phyloP scores from a whole-genome alignment of 139 green algal species.

The Micractinium conductrix region DNA sequence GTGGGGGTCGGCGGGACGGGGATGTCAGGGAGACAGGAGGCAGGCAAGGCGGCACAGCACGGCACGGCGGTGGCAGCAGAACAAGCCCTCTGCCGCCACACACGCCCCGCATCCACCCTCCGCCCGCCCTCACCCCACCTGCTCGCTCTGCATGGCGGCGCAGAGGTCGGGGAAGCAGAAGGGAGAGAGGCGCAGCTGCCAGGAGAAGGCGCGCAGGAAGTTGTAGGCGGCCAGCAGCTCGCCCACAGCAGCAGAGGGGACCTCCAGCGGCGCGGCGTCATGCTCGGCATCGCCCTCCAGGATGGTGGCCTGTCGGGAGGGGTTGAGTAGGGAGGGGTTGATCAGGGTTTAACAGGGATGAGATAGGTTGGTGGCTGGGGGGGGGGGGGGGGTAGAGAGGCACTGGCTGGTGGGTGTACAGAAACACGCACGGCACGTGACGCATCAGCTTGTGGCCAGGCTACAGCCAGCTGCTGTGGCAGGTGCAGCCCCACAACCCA shows the following conservation, averaged over 20 bases:
- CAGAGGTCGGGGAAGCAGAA: constrained; percentile 65
- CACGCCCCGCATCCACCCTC: neutral
- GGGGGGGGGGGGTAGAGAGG: too few species aligned
- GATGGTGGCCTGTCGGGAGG: too few species aligned
- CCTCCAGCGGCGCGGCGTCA: constrained; percentile 3
- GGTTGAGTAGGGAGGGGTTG: too few species aligned
- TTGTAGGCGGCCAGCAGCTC: constrained; percentile 67
- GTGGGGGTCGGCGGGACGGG: neutral
- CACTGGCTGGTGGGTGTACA: too few species aligned
- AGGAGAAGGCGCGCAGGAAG: constrained; percentile 77
- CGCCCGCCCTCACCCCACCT: neutral
- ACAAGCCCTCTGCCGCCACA: too few species aligned
- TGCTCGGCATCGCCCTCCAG: constrained; percentile 18
- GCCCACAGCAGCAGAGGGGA: constrained; percentile 35
- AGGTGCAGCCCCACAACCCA: too few species aligned
- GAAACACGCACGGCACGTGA: too few species aligned
- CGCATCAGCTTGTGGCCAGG: too few species aligned
- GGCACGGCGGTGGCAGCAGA: too few species aligned
- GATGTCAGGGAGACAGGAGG: neutral
- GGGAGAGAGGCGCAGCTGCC: constrained; percentile 80
- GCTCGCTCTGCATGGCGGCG: constrained; percentile 41
- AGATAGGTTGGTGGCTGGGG: too few species aligned
- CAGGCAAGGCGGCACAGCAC: neutral
- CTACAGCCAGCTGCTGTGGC: too few species aligned
- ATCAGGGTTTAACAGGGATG: too few species aligned